phyloP scores from a whole-genome alignment of 495 filamentous ascomycete species.

The Talaromyces proteolyticus region DNA sequence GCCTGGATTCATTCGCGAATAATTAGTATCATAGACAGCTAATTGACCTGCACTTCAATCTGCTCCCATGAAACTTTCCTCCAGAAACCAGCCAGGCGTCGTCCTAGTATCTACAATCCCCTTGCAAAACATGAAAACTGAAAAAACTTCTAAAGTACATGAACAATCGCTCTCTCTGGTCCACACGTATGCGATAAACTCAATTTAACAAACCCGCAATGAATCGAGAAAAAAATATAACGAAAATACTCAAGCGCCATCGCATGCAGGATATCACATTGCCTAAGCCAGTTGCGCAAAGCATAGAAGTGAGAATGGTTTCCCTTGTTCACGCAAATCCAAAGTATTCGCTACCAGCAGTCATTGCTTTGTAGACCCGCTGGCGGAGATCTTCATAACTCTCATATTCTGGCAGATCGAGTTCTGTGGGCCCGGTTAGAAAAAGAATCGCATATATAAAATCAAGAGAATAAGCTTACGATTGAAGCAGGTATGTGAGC shows the following conservation, averaged over 20 bases:
- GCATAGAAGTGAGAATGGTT: background rate
- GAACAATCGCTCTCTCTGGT: slow-evolving; percentile 1
- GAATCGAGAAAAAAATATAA: background rate
- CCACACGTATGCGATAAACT: background rate
- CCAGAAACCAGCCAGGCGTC: background rate
- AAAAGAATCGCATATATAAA: slow-evolving; percentile 7
- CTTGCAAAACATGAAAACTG: background rate
- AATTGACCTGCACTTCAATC: slow-evolving; percentile 44
- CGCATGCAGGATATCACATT: slow-evolving; percentile 35
- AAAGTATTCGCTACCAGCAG: slow-evolving; percentile 94
- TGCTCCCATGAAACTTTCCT: slow-evolving; percentile 2
- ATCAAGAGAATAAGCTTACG: slow-evolving; percentile 57
- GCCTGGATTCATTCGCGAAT: background rate
- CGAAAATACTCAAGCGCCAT: slow-evolving; percentile 34
- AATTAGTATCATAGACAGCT: background rate
- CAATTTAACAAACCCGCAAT: background rate
- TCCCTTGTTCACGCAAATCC: slow-evolving; percentile 72
- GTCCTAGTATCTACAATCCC: background rate
- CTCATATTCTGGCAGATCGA: slow-evolving; percentile 98
- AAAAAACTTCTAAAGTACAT: slow-evolving; percentile 7
- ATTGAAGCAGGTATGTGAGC: slow-evolving; percentile 98
- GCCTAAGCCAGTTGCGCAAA: slow-evolving; percentile 1
- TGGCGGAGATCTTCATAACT: slow-evolving; percentile 86
- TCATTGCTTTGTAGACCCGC: slow-evolving; percentile 89
- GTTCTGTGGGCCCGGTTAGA: too few relatives aligned